Conservation (phyloP, 225 moss, liverwort and hornwort species). For the Antitrichia curtipendula region DNA sequence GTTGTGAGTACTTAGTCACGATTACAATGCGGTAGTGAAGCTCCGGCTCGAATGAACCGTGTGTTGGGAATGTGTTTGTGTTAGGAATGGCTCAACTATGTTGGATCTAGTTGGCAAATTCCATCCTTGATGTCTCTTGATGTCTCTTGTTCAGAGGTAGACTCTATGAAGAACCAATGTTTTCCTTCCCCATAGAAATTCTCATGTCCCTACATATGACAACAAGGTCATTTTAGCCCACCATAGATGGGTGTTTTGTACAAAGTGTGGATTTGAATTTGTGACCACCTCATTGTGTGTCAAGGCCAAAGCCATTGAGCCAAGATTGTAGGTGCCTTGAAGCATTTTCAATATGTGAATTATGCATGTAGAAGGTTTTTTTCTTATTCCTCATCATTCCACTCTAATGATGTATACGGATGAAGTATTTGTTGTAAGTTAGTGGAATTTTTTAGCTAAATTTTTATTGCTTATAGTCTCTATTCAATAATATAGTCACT, state of each 20-base stretch:
- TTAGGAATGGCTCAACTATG: neutral
- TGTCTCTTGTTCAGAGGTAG: neutral
- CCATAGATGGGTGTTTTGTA: too few relatives aligned
- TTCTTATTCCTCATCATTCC: neutral
- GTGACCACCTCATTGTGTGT: neutral
- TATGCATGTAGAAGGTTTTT: neutral
- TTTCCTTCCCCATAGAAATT: fast-evolving
- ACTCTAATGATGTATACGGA: neutral
- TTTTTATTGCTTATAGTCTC: neutral
- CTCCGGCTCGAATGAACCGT: fast-evolving
- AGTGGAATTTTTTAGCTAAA: neutral
- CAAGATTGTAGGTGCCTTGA: neutral
- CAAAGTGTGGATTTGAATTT: neutral
- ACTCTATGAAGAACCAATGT: fast-evolving
- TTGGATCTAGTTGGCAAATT: neutral
- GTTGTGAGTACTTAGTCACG: neutral
- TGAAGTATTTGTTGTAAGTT: neutral
- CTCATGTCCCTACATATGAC: too few relatives aligned
- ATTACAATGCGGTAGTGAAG: neutral
- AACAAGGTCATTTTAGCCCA: neutral
- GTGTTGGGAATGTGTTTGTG: neutral
- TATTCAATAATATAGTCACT: too few relatives aligned
- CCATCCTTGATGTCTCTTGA: neutral
- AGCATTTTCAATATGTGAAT: neutral
- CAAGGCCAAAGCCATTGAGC: neutral